Conservation (phyloP, 306 rosid species). For the Acacia confusa region DNA sequence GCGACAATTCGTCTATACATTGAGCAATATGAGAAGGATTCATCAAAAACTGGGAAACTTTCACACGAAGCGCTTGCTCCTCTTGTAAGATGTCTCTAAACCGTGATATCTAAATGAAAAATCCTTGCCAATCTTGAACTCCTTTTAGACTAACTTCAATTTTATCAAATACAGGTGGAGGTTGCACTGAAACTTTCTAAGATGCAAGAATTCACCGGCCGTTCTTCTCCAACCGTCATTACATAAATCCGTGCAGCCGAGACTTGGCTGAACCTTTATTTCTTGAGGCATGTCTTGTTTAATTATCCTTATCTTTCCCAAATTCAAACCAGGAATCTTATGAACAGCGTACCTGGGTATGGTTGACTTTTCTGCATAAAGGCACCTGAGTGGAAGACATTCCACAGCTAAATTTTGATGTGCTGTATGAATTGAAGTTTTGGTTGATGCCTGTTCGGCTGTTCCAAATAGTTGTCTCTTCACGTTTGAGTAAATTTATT, state of each 20-base stretch:
- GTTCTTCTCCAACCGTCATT: slow-evolving; percentile 91
- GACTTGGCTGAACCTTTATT: neutral
- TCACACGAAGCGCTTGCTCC: slow-evolving; percentile 91
- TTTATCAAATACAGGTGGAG: slow-evolving; percentile 62
- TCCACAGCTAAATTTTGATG: slow-evolving; percentile 41
- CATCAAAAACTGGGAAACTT: slow-evolving; percentile 77
- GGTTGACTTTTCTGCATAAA: slow-evolving; percentile 33
- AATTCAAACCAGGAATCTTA: slow-evolving; percentile 20
- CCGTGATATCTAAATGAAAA: slow-evolving; percentile 1
- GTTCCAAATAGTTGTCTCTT: neutral
- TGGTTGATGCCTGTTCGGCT: neutral
- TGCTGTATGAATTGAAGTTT: slow-evolving; percentile 44
- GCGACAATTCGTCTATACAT: slow-evolving; percentile 96
- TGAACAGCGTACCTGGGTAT: slow-evolving; percentile 28
- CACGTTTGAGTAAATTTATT: neutral
- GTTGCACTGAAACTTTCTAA: slow-evolving; percentile 94
- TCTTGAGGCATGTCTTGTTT: slow-evolving; percentile 30
- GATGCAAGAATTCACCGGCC: slow-evolving; percentile 91
- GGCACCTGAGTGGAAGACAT: neutral
- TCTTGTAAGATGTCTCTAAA: slow-evolving; percentile 61
- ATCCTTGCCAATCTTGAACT: neutral
- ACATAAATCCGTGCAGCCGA: slow-evolving; percentile 42
- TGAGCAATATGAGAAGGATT: slow-evolving; percentile 94
- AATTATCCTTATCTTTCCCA: slow-evolving; percentile 1
- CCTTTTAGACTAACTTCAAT: slow-evolving; percentile 4